These are phyloP conservation scores for Pseudocercospora crystallina DNA, from an alignment of 2,329 filamentous ascomycete species.

Conservation along the genomic window DNA sequence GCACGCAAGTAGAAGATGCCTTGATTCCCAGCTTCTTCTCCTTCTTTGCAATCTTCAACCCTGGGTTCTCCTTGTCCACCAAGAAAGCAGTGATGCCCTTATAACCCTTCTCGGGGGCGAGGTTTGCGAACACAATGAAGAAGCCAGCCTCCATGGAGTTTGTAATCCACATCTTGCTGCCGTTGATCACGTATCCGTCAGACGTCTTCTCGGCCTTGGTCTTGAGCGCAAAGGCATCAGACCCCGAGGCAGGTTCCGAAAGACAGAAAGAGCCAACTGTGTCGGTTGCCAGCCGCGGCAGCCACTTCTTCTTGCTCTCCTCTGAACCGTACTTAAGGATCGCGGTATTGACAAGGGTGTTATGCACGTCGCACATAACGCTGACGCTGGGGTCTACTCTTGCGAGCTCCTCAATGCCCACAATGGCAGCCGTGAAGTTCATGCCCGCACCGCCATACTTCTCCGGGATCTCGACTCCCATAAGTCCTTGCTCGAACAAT, in stretches of 20 bases:
- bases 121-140: conserved; percentile 97
- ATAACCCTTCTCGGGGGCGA: conserved; percentile 89
- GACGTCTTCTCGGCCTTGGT: conserved; percentile 85
- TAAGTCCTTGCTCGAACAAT: conserved; percentile 94
- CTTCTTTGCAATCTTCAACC: conserved; percentile 97
- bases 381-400: conserved; percentile 92
- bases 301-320: conserved; percentile 76
- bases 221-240: conserved; percentile 91
- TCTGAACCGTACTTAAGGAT: conserved; percentile 80
- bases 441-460: conserved; percentile 95
- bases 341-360: conserved; percentile 94
- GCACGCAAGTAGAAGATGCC: conserved; percentile 92
- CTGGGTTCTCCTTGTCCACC: conserved; percentile 83
- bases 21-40: conserved; percentile 99
- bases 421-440: conserved; percentile 96
- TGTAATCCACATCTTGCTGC: conserved; percentile 99
- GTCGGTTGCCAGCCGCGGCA: conserved; percentile 85
- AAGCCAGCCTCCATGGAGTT: conserved; percentile 91
- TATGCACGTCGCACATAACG: conserved; percentile 95
- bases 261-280: conserved; percentile 62
- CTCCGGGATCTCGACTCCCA: conserved; percentile 96
- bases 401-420: conserved; percentile 95
- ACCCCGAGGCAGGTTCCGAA: conserved; percentile 66
- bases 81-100: conserved; percentile 96
- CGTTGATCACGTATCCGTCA: conserved; percentile 81